These are phyloP conservation scores for Chaetomium fimeti DNA, from an alignment of 495 filamentous ascomycete genomes.

Conservation along the genomic window DNA sequence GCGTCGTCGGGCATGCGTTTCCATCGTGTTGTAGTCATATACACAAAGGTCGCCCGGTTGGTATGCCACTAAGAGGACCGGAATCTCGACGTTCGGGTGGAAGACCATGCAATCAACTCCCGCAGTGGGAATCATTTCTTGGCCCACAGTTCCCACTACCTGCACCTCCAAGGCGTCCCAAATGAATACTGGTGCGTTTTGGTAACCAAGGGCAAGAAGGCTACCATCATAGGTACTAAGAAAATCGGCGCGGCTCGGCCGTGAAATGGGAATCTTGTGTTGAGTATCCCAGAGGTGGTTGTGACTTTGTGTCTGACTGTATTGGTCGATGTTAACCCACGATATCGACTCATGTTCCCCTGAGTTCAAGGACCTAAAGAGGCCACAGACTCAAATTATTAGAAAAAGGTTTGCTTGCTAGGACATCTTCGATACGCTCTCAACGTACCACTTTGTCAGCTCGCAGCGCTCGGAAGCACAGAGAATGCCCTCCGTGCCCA, in stretches of 20 bases:
- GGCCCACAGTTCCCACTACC: slow-evolving; percentile 12
- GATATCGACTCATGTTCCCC: slow-evolving; percentile 18
- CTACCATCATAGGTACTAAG: slow-evolving; percentile 12
- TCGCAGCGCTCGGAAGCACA: slow-evolving; percentile 24
- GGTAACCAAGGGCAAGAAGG: slow-evolving; percentile 33
- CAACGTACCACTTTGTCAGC: slow-evolving; percentile 25
- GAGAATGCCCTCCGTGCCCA: slow-evolving; percentile 23
- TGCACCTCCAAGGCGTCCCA: slow-evolving; percentile 26
- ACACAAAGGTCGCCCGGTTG: slow-evolving; percentile 25
- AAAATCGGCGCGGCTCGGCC: slow-evolving; percentile 24
- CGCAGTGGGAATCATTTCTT: slow-evolving; percentile 9
- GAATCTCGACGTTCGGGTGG: slow-evolving; percentile 30
- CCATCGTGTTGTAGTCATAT: slow-evolving; percentile 28
- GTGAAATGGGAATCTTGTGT: slow-evolving; percentile 12
- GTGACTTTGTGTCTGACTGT: no score
- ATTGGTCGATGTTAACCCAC: slow-evolving; percentile 9
- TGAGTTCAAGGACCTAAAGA: slow-evolving; percentile 14
- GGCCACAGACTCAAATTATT: not conserved
- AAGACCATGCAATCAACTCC: slow-evolving; percentile 30
- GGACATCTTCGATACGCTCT: no score
- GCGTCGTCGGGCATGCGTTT: not conserved
- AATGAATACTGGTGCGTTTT: slow-evolving; percentile 24
- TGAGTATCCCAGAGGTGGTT: not conserved
- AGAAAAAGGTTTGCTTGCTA: no score
- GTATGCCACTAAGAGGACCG: slow-evolving; percentile 27